These are phyloP conservation scores for Lactarius deliciosus DNA, from an alignment of 768 basidiomycete genomes.

Conservation along the genomic window DNA sequence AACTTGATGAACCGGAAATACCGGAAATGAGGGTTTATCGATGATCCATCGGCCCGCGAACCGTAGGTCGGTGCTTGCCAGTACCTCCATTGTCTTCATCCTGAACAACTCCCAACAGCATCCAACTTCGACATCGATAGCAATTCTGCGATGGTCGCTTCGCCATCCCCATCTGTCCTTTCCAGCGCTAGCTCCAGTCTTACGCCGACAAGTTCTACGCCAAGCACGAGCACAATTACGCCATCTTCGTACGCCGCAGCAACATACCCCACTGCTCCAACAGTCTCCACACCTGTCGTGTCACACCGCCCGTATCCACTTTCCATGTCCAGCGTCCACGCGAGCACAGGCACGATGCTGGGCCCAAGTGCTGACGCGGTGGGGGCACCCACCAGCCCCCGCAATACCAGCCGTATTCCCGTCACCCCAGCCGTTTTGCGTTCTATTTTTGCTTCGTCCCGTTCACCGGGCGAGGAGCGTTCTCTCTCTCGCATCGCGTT, in stretches of 20 bases:
- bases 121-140: neutral
- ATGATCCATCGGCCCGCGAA: neutral
- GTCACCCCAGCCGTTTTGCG: conserved; percentile 80
- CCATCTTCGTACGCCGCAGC: conserved; percentile 25
- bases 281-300: neutral
- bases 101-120: neutral
- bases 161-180: conserved; percentile 23
- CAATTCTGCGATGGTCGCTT: conserved; percentile 14
- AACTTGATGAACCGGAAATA: neutral
- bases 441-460: conserved; percentile 84
- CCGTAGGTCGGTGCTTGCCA: neutral
- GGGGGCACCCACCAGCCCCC: conserved; percentile 41
- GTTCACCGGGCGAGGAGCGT: conserved; percentile 77
- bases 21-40: neutral
- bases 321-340: conserved; percentile 21
- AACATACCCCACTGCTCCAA: conserved; percentile 2
- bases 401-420: conserved; percentile 64
- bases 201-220: conserved; percentile 23
- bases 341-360: conserved; percentile 4
- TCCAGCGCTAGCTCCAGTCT: conserved; percentile 21
- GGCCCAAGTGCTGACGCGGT: conserved; percentile 31
- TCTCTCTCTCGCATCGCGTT: conserved; percentile 83
- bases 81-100: neutral
- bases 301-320: conserved; percentile 26
- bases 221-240: conserved; percentile 26